Conservation (phyloP, 345 rosid genomes). For the Hirschfeldia incana region DNA sequence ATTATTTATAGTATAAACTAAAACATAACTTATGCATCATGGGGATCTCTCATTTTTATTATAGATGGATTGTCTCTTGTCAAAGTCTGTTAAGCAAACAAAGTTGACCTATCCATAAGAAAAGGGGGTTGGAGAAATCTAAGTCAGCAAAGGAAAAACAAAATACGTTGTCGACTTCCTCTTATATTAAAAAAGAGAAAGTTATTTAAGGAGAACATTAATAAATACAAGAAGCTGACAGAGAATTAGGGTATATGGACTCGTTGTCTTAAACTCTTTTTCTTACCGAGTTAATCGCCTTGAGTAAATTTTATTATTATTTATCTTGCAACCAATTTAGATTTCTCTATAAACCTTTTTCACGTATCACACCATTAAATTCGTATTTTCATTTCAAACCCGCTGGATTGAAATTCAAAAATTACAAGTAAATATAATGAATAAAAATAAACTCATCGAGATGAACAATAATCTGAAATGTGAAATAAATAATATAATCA, state of each 20-base stretch:
- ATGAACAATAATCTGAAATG: neutral
- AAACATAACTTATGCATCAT: neutral
- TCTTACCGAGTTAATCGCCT: neutral
- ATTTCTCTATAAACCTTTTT: neutral
- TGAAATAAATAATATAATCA: neutral
- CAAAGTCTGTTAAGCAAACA: neutral
- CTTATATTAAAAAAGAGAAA: neutral
- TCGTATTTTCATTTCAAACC: neutral
- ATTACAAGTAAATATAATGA: neutral
- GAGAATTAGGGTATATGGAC: neutral
- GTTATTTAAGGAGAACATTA: neutral
- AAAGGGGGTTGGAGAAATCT: neutral
- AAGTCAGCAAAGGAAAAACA: neutral
- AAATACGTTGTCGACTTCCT: neutral
- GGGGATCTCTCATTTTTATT: neutral
- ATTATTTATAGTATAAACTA: neutral
- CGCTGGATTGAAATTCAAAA: neutral
- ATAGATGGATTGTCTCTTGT: neutral
- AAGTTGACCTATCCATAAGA: neutral
- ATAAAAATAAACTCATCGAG: neutral
- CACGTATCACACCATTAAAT: neutral
- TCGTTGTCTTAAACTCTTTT: neutral
- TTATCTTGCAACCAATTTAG: neutral
- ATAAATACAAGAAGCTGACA: neutral
- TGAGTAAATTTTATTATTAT: neutral